Base-by-base conservation (phyloP, 192 early-diverging fungal species). In the Dissophora globulifera region DNA sequence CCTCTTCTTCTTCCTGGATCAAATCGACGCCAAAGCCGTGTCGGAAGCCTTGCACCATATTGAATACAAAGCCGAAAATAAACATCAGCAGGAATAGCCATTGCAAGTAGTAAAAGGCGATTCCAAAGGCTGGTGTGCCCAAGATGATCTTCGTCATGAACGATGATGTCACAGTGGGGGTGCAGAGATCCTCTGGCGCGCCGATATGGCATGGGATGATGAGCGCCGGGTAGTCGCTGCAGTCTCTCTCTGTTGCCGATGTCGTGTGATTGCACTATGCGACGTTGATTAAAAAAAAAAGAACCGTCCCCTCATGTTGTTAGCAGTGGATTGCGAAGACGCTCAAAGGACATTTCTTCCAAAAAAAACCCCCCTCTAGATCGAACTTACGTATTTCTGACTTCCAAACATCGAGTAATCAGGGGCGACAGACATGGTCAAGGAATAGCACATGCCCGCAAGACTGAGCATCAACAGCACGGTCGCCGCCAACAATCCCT, bases 351-450 rank as follows among this genome's bases (percentile, higher is more conserved):
- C 35, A 9, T 38, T 38, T 13, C 35, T 6, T 17, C 13, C n/a
- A 11, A 30, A 29, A 22, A 22, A 19, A 40, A 17, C 6, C 20
- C n/a, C n/a, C n/a, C n/a, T n/a, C n/a, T 48, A 22, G 43, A 17
- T 22, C 31, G 55, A 19, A 25, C 84, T 81, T 74, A 86, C 85
- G 49, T 85, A 89, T 51, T 79, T 66, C 55, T 89, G 88, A 33
- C 82, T 84, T 25, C 88, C 88, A 80, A 85, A 89, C 67, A 85
- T 83, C 27, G 86, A 62, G 63, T 89, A 89, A 8, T 81, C 80
- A 16, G 88, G 88, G n/a, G 82, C 84, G 25, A 89, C 82, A 2
- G 82, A 71, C 46, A 82, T 85, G 32, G 83, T 85, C 56, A 89
- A 41, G 10, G 82, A 80, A 43, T 84, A 88, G 40, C 82, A 81